Evolutionary conservation across 306 rosid species (phyloP).

Genomic region (Inga laurina): DNA sequence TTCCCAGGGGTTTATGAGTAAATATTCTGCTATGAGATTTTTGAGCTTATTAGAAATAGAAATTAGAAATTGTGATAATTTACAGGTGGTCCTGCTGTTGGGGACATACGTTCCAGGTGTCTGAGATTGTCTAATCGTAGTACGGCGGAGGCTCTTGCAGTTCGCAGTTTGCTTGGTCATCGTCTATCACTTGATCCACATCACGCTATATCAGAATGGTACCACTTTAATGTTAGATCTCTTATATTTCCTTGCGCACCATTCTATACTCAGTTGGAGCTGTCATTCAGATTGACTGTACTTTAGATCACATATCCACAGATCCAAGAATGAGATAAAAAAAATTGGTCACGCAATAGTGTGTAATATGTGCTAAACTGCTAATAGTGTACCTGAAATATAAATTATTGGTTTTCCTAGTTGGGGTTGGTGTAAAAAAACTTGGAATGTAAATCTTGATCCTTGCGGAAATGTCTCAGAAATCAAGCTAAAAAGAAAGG

Average conservation of each 20-base stretch:
- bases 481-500: not conserved
- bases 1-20: not conserved
- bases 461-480: not conserved
- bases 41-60: not conserved
- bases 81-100: constrained; percentile 97
- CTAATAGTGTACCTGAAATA: not conserved
- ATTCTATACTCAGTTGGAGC: not conserved
- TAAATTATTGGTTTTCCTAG: not conserved
- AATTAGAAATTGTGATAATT: not conserved
- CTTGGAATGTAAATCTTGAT: constrained; percentile 3
- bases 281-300: not conserved
- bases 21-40: not conserved
- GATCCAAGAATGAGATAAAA: not conserved
- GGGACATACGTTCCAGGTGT: constrained; percentile 96
- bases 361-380: not conserved
- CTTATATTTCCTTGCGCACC: not conserved
- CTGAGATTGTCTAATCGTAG: constrained; percentile 86
- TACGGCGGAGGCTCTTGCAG: constrained; percentile 86
- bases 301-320: not conserved
- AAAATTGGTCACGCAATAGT: not conserved
- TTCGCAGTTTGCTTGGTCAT: constrained; percentile 84
- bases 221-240: constrained; percentile 1
- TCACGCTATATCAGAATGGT: constrained; percentile 86
- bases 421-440: not conserved
- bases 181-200: constrained; percentile 65